Conservation (phyloP, 2,329 filamentous ascomycete species). For the Neonectria magnoliae region DNA sequence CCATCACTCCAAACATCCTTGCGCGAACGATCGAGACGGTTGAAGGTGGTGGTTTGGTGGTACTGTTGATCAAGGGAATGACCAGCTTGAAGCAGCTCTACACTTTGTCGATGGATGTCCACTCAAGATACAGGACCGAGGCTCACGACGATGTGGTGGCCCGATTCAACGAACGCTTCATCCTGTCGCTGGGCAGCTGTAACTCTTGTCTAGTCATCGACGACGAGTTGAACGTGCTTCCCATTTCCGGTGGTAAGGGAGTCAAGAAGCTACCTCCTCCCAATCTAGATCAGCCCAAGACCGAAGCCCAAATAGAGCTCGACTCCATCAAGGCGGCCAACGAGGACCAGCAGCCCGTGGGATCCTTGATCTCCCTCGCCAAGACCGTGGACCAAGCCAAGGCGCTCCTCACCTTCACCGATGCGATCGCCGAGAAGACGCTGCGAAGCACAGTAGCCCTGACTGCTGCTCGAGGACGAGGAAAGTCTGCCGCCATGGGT, state of each 20-base stretch:
- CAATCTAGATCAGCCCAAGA: conserved; percentile 77
- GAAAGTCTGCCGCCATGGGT: conserved; percentile 96
- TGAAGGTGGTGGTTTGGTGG: conserved; percentile 91
- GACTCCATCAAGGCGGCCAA: conserved; percentile 88
- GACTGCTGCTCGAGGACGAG: conserved; percentile 92
- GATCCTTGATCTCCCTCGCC: conserved; percentile 83
- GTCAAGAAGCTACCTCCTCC: conserved; percentile 84
- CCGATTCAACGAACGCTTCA: conserved; percentile 97
- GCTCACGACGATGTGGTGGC: conserved; percentile 95
- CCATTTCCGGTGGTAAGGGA: conserved; percentile 93
- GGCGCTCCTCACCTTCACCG: conserved; percentile 94
- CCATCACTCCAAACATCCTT: conserved; percentile 94
- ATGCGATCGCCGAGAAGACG: conserved; percentile 96
- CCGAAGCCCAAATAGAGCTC: conserved; percentile 78
- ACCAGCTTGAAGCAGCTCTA: conserved; percentile 97
- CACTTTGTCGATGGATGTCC: conserved; percentile 96
- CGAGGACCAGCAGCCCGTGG: conserved; percentile 85
- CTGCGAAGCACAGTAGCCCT: conserved; percentile 91
- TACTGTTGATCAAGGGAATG: conserved; percentile 95
- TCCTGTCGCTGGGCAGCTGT: conserved; percentile 94
- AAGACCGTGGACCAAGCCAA: conserved; percentile 96
- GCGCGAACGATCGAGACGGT: conserved; percentile 97
- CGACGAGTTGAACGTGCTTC: conserved; percentile 96
- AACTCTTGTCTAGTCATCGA: conserved; percentile 95
- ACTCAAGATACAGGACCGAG: conserved; percentile 95